phyloP scores from a whole-genome alignment of 2,329 filamentous ascomycete species.

The Pseudogymnoascus destructans region DNA sequence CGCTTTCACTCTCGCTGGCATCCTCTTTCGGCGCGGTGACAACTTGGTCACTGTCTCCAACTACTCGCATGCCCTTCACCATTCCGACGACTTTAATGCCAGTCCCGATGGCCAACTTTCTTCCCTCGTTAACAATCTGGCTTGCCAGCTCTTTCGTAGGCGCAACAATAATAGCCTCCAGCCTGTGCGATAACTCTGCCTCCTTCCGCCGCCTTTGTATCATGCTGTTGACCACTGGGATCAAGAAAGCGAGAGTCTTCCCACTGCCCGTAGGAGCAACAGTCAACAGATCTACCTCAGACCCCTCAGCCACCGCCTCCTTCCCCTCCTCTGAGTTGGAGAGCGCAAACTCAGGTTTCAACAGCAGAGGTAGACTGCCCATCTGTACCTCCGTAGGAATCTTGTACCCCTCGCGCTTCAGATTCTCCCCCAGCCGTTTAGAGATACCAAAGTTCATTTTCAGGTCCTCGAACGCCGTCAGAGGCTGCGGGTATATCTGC shows the following conservation, averaged over 20 bases:
- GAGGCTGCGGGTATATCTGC: conserved; percentile 62
- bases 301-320: conserved; percentile 16
- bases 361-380: conserved; percentile 65
- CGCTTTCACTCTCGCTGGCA: conserved; percentile 28
- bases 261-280: conserved; percentile 93
- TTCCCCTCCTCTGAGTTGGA: conserved; percentile 27
- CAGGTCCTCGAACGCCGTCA: conserved; percentile 65
- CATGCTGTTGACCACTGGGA: conserved; percentile 71
- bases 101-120: conserved; percentile 66
- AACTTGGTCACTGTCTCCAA: conserved; percentile 30
- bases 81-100: conserved; percentile 69
- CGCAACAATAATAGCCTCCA: conserved; percentile 59
- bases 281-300: conserved; percentile 60
- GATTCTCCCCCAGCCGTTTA: conserved; percentile 59
- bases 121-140: conserved; percentile 74
- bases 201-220: conserved; percentile 37
- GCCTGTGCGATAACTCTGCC: conserved; percentile 34
- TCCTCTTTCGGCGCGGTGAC: conserved; percentile 20
- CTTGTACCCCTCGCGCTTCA: conserved; percentile 71
- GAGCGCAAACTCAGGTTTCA: conserved; percentile 43
- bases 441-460: conserved; percentile 60
- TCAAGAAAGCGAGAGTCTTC: conserved; percentile 86
- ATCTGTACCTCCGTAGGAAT: conserved; percentile 91
- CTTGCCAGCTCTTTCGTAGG: conserved; percentile 67
- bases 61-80: conserved; percentile 69